Percentiles rank a stretch among this genome's conserved stretches.
phyloP scores from a whole-genome alignment of 1,139 yeast species.

The Torulaspora globosa region DNA sequence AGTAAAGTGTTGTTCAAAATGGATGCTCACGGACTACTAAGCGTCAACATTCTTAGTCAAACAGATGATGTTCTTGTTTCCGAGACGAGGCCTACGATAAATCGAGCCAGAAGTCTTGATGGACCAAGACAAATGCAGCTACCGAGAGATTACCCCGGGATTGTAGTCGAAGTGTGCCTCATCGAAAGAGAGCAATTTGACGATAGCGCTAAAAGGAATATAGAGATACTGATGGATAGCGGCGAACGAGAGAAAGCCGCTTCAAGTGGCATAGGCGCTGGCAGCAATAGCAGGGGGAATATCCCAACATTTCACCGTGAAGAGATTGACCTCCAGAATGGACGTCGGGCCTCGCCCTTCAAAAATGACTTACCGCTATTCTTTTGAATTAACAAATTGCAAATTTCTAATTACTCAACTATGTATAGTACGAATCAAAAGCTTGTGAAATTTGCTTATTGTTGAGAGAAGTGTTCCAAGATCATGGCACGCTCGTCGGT shows the following conservation, averaged over 20 bases:
- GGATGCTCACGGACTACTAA: constrained; percentile 51
- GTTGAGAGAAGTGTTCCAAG: constrained; percentile 94
- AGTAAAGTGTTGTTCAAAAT: constrained; percentile 57
- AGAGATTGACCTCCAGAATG: background rate
- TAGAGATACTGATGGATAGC: constrained; percentile 26
- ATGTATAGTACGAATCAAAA: constrained; percentile 6
- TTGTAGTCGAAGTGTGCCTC: constrained; percentile 58
- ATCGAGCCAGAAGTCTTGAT: constrained; percentile 32
- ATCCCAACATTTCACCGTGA: no score
- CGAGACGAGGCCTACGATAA: constrained; percentile 13
- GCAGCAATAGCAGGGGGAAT: background rate
- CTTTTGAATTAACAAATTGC: constrained; percentile 20
- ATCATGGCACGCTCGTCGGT: constrained; percentile 96
- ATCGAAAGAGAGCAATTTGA: constrained; percentile 43
- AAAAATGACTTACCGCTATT: constrained; percentile 32
- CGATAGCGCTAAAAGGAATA: constrained; percentile 24
- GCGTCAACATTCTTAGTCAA: constrained; percentile 37
- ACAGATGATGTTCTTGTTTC: constrained; percentile 31
- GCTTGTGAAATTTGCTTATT: constrained; percentile 36
- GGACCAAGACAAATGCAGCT: constrained; percentile 29
- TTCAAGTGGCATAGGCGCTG: background rate
- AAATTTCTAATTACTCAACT: constrained; percentile 6
- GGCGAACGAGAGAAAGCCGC: constrained; percentile 11
- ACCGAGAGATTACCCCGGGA: constrained; percentile 49
- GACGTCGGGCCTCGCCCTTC: constrained; percentile 7